Evolutionary conservation across 805 yeast genomes (phyloP).

Genomic region (Tetrapisispora fleetii): DNA sequence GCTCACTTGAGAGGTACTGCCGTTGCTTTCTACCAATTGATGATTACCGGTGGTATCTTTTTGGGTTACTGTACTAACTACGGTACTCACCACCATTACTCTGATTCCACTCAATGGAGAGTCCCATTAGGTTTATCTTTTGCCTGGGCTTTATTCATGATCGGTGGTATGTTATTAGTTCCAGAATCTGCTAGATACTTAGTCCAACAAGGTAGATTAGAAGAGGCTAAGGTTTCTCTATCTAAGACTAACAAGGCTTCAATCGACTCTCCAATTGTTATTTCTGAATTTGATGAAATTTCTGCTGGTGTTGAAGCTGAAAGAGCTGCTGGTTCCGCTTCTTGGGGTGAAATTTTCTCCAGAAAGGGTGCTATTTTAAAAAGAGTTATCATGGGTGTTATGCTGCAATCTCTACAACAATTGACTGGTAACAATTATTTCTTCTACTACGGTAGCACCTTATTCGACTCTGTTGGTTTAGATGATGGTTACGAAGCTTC

Average conservation of each 20-base stretch:
- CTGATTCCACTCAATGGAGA: constrained; percentile 58
- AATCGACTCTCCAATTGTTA: constrained; percentile 44
- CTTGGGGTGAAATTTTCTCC: constrained; percentile 56
- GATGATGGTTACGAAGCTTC: constrained; percentile 50
- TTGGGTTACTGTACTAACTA: constrained; percentile 67
- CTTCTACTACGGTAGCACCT: constrained; percentile 58
- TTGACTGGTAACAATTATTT: constrained; percentile 58
- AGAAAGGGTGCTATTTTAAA: constrained; percentile 53
- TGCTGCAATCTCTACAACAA: constrained; percentile 56
- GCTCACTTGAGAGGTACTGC: constrained; percentile 55
- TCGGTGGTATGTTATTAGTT: constrained; percentile 38
- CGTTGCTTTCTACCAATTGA: constrained; percentile 61
- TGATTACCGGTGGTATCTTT: constrained; percentile 66
- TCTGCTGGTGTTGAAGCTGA: constrained; percentile 55
- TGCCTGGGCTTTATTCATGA: constrained; percentile 36
- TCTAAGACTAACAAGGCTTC: constrained; percentile 49
- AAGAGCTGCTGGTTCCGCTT: constrained; percentile 50
- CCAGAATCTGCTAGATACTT: constrained; percentile 71
- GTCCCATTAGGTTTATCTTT: constrained; percentile 54
- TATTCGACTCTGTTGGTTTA: constrained; percentile 54
- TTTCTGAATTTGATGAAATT: constrained; percentile 47
- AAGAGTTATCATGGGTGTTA: constrained; percentile 41
- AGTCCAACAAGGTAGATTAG: constrained; percentile 44
- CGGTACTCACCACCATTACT: constrained; percentile 36
- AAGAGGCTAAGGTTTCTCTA: constrained; percentile 52